Base-by-base conservation (phyloP, 352 stramenopile genomes). In the Pythium monospermum region DNA sequence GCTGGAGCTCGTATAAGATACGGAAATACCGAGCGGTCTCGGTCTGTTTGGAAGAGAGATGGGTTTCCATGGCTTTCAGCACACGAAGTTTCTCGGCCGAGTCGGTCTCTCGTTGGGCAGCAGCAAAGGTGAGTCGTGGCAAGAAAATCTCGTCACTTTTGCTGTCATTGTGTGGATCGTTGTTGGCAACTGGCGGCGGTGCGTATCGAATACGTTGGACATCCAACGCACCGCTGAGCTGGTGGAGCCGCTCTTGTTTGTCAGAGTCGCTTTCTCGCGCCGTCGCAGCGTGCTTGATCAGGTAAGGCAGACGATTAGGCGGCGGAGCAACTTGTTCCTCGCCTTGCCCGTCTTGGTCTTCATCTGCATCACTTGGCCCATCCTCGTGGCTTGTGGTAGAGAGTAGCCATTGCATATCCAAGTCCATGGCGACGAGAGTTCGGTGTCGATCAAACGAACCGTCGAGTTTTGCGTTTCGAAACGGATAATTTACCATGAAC, bases 91-190 rank as follows among this genome's bases (percentile, higher is more conserved):
- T 45, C 46, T 50, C 54, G n/a, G 33, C 76, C 72, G 37, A 96
- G 74, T 87, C 86, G 94, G 44, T 73, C 85, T 87, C 89, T 94
- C 61, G 90, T 61, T 27, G 82, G 56, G 18, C 30, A 21, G 37
- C 43, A 7, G 50, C 94, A 93, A n/a, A n/a, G n/a, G 43, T 95
- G 80, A 35, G 84, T 84, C 46, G 96, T 70, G 66, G 81, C 86
- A n/a, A 90, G 71, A 48, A 94, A 75, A 51, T 26, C 23, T 33
- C 8, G 31, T 30, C 13, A 22, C 22, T 22, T 10, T 31, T 16
- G 37, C 4, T 13, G 12, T 50, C 13, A 6, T 19, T 50, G 18
- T 40, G 2, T 2, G 10, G 21, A 15, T 43, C 23, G 3, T 43
- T 36, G 6, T n/a, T n/a, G n/a, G n/a, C n/a, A n/a, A n/a, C n/a